Conservation (phyloP, 371 early-diverging fungal species). For the Mucor mucedo region DNA sequence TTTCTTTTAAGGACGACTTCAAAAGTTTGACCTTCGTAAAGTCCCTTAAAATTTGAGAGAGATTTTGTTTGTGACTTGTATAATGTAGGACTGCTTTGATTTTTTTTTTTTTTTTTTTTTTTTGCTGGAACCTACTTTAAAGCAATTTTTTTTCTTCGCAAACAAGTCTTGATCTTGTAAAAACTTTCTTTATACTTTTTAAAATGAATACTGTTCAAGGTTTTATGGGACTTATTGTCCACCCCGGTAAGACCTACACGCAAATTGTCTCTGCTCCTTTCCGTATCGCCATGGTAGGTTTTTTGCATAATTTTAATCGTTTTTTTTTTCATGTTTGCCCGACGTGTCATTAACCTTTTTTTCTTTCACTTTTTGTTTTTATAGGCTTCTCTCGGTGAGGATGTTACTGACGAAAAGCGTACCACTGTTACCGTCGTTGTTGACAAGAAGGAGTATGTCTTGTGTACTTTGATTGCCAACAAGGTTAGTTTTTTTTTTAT, state of each 20-base stretch:
- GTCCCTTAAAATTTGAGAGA: too few relatives aligned
- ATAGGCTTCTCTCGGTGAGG: slow-evolving; percentile 78
- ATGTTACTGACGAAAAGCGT: slow-evolving; percentile 59
- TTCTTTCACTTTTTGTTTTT: background rate
- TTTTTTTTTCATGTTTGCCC: background rate
- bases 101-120: background rate
- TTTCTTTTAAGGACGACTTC: too few relatives aligned
- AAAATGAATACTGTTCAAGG: slow-evolving; percentile 42
- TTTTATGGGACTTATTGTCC: slow-evolving; percentile 64
- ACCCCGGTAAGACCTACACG: slow-evolving; percentile 73
- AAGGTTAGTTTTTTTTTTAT: slow-evolving; percentile 37
- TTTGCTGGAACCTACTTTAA: background rate
- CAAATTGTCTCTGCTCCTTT: slow-evolving; percentile 78
- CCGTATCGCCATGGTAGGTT: slow-evolving; percentile 73
- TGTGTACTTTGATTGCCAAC: slow-evolving; percentile 82
- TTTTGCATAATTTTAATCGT: slow-evolving; percentile 21
- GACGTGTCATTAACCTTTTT: background rate
- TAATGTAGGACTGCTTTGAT: too few relatives aligned
- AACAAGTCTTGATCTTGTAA: background rate
- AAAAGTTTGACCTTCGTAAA: too few relatives aligned
- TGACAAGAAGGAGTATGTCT: slow-evolving; percentile 72
- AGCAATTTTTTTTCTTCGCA: background rate
- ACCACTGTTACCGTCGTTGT: slow-evolving; percentile 70
- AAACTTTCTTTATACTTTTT: background rate
- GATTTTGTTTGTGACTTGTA: too few relatives aligned